Conservation (phyloP, 1,284 basidiomycete species). For the Tylopilus orsonianus region DNA sequence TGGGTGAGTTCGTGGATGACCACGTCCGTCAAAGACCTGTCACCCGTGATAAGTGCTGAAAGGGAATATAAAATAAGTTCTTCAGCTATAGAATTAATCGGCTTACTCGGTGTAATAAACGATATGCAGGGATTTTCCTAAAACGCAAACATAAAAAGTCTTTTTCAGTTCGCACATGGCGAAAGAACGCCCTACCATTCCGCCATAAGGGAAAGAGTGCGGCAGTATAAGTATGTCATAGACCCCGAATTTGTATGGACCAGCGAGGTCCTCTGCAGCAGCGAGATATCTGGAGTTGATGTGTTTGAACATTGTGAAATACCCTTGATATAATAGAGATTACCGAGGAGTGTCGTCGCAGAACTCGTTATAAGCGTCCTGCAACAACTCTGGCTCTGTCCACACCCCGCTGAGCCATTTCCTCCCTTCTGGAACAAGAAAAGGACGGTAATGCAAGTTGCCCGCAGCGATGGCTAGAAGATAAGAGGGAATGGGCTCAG, state of each 20-base stretch:
- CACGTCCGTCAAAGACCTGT: constrained; percentile 86
- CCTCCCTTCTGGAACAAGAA: constrained; percentile 59
- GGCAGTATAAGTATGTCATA: constrained; percentile 93
- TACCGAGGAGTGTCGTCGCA: constrained; percentile 79
- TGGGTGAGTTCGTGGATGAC: constrained; percentile 80
- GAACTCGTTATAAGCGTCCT: constrained; percentile 85
- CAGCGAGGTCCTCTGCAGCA: constrained; percentile 74
- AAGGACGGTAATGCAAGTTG: constrained; percentile 72
- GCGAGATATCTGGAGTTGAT: constrained; percentile 60
- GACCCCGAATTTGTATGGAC: constrained; percentile 82
- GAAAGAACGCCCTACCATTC: constrained; percentile 57
- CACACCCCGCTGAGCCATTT: constrained; percentile 83
- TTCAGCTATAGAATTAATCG: neutral
- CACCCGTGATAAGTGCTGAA: constrained; percentile 77
- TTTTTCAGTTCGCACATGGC: neutral
- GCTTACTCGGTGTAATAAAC: constrained; percentile 83
- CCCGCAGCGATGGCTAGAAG: constrained; percentile 86
- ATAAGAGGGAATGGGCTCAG: constrained; percentile 83
- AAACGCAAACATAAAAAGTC: constrained; percentile 6
- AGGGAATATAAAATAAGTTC: neutral
- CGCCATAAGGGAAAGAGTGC: constrained; percentile 91
- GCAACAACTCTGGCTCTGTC: constrained; percentile 85
- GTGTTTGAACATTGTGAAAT: neutral
- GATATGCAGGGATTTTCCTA: constrained; percentile 84
- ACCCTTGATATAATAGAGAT: neutral